Evolutionary conservation across 2,329 filamentous ascomycete species (phyloP), one percentile per base, ranked within the genome.

Genomic region (Botrytis fabae): DNA sequence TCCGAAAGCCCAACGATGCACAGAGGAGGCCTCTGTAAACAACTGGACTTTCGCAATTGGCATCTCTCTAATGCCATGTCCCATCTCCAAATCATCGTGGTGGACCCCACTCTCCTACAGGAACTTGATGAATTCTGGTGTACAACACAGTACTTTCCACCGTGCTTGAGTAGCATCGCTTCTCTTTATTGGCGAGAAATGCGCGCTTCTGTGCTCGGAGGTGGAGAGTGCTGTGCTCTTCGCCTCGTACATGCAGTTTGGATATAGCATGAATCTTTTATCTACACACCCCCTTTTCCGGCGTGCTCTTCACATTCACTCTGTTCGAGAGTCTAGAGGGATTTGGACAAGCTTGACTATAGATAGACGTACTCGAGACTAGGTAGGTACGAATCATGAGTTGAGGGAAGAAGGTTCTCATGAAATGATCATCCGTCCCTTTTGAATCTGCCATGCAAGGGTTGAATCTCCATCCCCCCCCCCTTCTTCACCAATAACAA

Each of bases 371-470:
- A 68, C 64, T 68, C 51, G 48, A 68, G 64, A 68, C 46, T 32
- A 40, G 46, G 35, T 40, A 32, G n/a, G n/a, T 57, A 32, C 64
- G 51, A 28, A 68, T 68, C 64, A 28, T 54, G 20, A 51, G 44
- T 65, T n/a, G 18, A 32, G 16, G n/a, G 12, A 35, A 54, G 65
- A 40, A 32, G 42, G 54, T 62, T 70, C 69, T 62, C 69, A 70
- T 70, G 69, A 60, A 63, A 32, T 70, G 69, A 70, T 70, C 69
- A 70, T 64, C 69, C 60, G 57, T 64, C 69, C 57, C 60, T 63
- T n/a, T 35, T 28, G 46, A 22, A 61, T 70, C 68, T 63, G 40
- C n/a, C 46, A 48, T 48, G 28, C 68, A 63, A 70, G 69, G 69
- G 40, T 70, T 28, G 20, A 42, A 20, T 54, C 12, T 6, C 48